Base-by-base conservation (phyloP, 768 basidiomycete genomes). In the Tremella mesenterica region DNA sequence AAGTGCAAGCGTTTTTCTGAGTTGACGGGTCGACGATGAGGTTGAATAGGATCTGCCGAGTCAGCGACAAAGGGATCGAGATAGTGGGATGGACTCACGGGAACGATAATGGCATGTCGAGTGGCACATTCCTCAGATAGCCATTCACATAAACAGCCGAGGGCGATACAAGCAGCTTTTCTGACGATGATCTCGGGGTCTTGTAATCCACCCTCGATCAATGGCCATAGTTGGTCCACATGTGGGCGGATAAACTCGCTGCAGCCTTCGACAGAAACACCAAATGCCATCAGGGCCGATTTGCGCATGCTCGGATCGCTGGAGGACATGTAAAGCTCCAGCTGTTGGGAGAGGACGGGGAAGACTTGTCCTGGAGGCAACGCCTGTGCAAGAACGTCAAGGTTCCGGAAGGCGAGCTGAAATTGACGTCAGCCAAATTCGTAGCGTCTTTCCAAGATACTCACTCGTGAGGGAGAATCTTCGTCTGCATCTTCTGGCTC, bases 141-240 rank as follows among this genome's bases (percentile, higher is more conserved):
- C 88, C 90, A 95, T 75, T 99, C 95, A 72, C 92, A 96, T 48
- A 97, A 75, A 75, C 92, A 97, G 65, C 88, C 88, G 61, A 99
- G 85, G 18, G 90, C 88, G 53, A 90, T 82, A 74, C 93, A 97
- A n/a, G 87, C 85, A 1, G 95, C 93, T 73, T 91, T 95, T 68
- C 92, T 80, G 48, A 99, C 95, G 10, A 80, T 79, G 13, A 85
- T 79, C 65, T 96, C 90, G 33, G 75, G 71, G 70, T 99, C 95
- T 56, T 79, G 80, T 28, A 99, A 81, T 60, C 92, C 92, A 45
- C 81, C 78, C 69, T 95, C 87, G 63, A 99, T 83, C 52, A 93
- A 79, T 1, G 92, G 91, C 95, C 95, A 99, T 26, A 99, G 84
- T 64, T 88, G 80, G 56, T 72, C 75, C 80, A 99, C 89, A 62